phyloP scores from a whole-genome alignment of 2,329 filamentous ascomycete genomes.

The Fusarium sp. region DNA sequence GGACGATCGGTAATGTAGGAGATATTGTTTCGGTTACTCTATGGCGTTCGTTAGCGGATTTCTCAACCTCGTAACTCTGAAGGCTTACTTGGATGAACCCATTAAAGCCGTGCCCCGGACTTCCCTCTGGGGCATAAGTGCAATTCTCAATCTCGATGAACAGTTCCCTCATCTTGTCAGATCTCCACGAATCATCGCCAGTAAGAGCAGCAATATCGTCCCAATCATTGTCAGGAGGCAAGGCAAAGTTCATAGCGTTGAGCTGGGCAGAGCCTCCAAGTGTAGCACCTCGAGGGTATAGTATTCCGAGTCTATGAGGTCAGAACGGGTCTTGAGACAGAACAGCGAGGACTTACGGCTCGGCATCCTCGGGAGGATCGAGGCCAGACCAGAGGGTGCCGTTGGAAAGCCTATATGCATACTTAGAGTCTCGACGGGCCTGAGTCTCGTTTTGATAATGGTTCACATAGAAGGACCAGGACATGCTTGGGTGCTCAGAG shows the following conservation, averaged over 20 bases:
- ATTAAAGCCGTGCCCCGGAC: slow-evolving; percentile 56
- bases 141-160: slow-evolving; percentile 58
- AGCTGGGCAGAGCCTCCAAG: slow-evolving; percentile 35
- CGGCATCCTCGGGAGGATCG: slow-evolving; percentile 50
- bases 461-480: slow-evolving; percentile 71
- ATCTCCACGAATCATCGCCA: slow-evolving; percentile 57
- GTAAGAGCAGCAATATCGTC: slow-evolving; percentile 56
- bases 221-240: slow-evolving; percentile 36
- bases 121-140: slow-evolving; percentile 53
- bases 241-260: slow-evolving; percentile 40
- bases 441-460: slow-evolving; percentile 60
- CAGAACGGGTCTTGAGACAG: accelerated
- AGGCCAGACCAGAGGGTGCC: slow-evolving; percentile 38
- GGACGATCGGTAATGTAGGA: slow-evolving; percentile 26
- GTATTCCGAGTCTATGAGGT: slow-evolving; percentile 11
- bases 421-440: slow-evolving; percentile 38
- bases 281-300: slow-evolving; percentile 42
- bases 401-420: slow-evolving; percentile 34
- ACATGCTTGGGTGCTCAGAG: slow-evolving; percentile 33
- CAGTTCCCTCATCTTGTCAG: slow-evolving; percentile 56
- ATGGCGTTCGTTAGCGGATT: not conserved
- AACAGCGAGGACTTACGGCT: slow-evolving; percentile 13
- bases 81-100: slow-evolving; percentile 52
- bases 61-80: accelerated
- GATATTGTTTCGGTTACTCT: slow-evolving; percentile 43